phyloP scores from a whole-genome alignment of 352 stramenopile species.

The Halophytophthora polymorphica region DNA sequence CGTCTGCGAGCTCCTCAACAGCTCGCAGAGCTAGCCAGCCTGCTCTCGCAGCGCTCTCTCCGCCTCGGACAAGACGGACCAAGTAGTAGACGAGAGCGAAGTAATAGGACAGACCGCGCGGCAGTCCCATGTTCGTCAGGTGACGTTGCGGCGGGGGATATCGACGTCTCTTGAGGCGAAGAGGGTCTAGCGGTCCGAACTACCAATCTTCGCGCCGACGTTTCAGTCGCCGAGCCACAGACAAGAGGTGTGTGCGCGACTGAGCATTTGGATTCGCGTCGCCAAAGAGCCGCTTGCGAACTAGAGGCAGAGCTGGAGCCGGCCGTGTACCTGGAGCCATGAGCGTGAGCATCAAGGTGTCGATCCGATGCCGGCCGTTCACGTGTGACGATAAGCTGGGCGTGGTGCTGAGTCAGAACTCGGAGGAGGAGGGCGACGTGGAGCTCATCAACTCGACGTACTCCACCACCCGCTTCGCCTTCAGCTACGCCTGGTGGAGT shows the following conservation, averaged over 20 bases:
- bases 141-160: too few relatives aligned
- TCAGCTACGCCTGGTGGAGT: constrained; percentile 93
- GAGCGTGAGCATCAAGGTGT: constrained; percentile 90
- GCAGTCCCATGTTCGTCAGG: too few relatives aligned
- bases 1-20: constrained; percentile 12
- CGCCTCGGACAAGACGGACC: too few relatives aligned
- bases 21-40: constrained; percentile 7
- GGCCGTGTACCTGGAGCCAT: constrained; percentile 22
- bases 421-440: constrained; percentile 91
- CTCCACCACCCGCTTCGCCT: constrained; percentile 90
- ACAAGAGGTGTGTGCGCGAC: too few relatives aligned
- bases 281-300: too few relatives aligned
- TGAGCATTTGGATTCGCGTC: too few relatives aligned
- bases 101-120: too few relatives aligned
- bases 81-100: too few relatives aligned
- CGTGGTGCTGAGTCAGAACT: constrained; percentile 88
- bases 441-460: constrained; percentile 93
- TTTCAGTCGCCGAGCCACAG: too few relatives aligned
- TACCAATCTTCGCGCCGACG: too few relatives aligned
- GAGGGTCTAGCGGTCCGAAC: too few relatives aligned
- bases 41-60: neutral
- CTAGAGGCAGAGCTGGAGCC: neutral
- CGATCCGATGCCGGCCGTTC: constrained; percentile 83
- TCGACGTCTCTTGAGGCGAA: too few relatives aligned
- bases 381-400: constrained; percentile 90